These are phyloP conservation scores for Quercus robur DNA, from an alignment of 306 rosid genomes.

Conservation along the genomic window DNA sequence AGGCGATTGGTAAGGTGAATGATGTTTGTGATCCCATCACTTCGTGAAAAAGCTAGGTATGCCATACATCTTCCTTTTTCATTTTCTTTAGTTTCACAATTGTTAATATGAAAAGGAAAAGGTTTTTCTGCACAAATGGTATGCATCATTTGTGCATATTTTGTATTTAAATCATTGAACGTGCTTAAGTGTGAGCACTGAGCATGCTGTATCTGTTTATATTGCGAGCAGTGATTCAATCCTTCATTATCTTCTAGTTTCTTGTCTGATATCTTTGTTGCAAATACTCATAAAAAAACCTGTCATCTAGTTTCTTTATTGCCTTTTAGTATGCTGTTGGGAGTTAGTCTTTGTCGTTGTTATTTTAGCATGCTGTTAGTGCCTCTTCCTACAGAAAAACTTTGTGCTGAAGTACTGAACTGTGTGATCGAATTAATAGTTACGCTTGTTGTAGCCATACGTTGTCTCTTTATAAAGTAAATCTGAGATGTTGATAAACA, in stretches of 20 bases:
- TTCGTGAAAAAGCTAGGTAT: conserved; percentile 11
- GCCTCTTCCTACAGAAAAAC: not conserved
- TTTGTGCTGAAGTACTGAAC: not conserved
- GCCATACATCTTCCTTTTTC: not conserved
- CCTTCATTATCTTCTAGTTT: not conserved
- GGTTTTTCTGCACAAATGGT: not conserved
- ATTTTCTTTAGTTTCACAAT: not conserved
- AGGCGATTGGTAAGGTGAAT: conserved; percentile 95
- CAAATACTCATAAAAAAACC: too few relatives aligned
- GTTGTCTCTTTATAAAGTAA: too few relatives aligned
- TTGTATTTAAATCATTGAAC: not conserved
- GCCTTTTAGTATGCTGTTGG: not conserved
- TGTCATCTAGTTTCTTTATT: too few relatives aligned
- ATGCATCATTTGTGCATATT: not conserved
- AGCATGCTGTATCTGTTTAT: not conserved
- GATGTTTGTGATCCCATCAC: conserved; percentile 29
- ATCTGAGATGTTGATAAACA: too few relatives aligned
- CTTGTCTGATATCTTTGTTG: too few relatives aligned
- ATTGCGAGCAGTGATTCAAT: not conserved
- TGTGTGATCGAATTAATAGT: too few relatives aligned
- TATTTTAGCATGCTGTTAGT: not conserved
- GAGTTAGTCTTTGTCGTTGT: not conserved
- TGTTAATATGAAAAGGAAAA: not conserved
- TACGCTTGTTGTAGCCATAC: too few relatives aligned
- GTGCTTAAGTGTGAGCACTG: not conserved